Evolutionary conservation across 2,329 filamentous ascomycete species (phyloP), one percentile per base, ranked within the genome.

Genomic region (Calonectria fujianensis): DNA sequence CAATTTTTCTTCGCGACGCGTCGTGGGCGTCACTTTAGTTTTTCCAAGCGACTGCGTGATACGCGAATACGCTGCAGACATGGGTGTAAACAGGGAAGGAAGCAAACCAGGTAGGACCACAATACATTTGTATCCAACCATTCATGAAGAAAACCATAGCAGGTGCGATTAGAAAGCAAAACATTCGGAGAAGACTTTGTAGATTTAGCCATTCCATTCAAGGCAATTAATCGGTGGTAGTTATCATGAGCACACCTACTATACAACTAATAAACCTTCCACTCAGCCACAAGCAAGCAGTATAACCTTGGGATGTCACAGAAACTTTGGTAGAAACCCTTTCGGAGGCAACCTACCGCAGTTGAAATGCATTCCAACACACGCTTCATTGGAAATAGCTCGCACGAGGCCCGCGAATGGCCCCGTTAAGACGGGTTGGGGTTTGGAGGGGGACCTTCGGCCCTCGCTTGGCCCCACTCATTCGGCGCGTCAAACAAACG

Each of bases 401-500:
- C 13, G 45, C 45, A 48, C 45, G n/a, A 24, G 45, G 1, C 13
- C 20, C n/a, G 45, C 45, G 45, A 24, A 13, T 7, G 41, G 41
- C 41, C 41, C 41, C 18, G 10, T 45, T 4, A 9, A 16, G 41
- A 45, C 18, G 5, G 45, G 45, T 2, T 24, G 45, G 13, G 45
- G 45, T 24, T 48, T 24, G 45, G 41, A 45, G 39, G 41, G 41
- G 41, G 41, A 45, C 41, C n/a, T 45, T 8, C 18, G 41, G 41
- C 41, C 41, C 41, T 45, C 41, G 45, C 45, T 48, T 48, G n/a
- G 45, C 45, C 45, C 45, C 45, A 48, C 45, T 24, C 45, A n/a
- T 13, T 63, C 52, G 69, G 74, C 74, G 74, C 74, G 74, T 76
- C 66, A 54, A 69, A 69, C 71, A 70, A 59, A 48, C 45, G 45